Percentiles rank a stretch among this genome's conserved stretches.
phyloP scores from a whole-genome alignment of 2,329 filamentous ascomycete species.

The Cyphellophora europaea region DNA sequence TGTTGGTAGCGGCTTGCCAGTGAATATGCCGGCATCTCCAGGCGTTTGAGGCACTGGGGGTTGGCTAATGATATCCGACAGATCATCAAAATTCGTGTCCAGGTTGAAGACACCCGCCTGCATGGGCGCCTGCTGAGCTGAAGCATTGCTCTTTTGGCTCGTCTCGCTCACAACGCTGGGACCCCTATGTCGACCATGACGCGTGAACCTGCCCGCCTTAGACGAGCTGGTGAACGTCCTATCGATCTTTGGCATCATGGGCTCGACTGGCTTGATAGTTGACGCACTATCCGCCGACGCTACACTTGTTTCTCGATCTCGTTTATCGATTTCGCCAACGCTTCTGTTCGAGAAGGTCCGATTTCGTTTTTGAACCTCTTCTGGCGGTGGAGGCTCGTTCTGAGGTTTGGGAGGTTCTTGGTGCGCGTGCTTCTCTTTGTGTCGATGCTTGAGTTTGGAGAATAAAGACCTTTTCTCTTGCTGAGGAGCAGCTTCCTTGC shows the following conservation, averaged over 20 bases:
- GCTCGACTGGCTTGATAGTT: slow-evolving; percentile 20
- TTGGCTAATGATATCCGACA: slow-evolving; percentile 80
- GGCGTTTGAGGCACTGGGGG: slow-evolving; percentile 58
- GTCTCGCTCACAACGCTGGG: slow-evolving; percentile 25
- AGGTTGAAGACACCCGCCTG: slow-evolving; percentile 61
- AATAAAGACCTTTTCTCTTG: slow-evolving; percentile 40
- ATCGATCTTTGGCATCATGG: slow-evolving; percentile 15
- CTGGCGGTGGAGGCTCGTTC: slow-evolving; percentile 16
- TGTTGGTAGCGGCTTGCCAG: slow-evolving; percentile 23
- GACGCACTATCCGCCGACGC: slow-evolving; percentile 22
- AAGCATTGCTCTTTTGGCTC: slow-evolving; percentile 45
- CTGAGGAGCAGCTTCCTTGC: slow-evolving; percentile 27
- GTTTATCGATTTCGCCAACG: slow-evolving; percentile 11
- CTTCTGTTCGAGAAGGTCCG: slow-evolving; percentile 11
- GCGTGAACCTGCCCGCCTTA: slow-evolving; percentile 14
- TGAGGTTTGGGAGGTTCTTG: slow-evolving; percentile 24
- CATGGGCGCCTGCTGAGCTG: slow-evolving; percentile 25
- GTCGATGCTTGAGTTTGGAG: slow-evolving; percentile 42
- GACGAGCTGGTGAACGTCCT: slow-evolving; percentile 15
- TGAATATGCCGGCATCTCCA: slow-evolving; percentile 27
- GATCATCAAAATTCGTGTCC: slow-evolving; percentile 79
- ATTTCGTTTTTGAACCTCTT: slow-evolving; percentile 11
- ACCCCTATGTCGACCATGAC: slow-evolving; percentile 11
- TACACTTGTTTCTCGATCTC: slow-evolving; percentile 22
- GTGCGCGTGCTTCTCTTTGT: slow-evolving; percentile 33